Base-by-base conservation (phyloP, 2,329 filamentous ascomycete genomes). In the Verticillium isaacii region DNA sequence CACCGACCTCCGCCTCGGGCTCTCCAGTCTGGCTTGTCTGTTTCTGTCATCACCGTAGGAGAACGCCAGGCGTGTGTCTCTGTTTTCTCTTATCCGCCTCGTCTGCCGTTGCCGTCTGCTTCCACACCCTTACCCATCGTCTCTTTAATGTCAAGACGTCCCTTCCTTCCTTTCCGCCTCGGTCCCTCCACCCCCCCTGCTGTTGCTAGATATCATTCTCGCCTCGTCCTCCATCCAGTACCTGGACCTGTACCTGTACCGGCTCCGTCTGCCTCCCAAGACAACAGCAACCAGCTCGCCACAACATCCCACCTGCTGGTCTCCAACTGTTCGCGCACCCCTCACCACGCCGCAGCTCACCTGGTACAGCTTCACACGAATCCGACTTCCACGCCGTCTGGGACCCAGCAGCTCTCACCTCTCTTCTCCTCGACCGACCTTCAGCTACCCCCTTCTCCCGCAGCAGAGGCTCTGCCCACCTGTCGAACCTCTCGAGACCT, bases 371-470 rank as follows among this genome's bases (percentile, higher is more conserved):
- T 56, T 19, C 12, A 23, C 23, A 32, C 41, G 41, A 50, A 57
- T 61, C 54, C 57, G 56, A 61, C 58, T 54, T 39, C 41, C 6
- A 11, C 55, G 55, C 34, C 29, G 55, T n/a, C 55, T 34, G 55
- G 29, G 32, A n/a, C 55, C 32, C n/a, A 23, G 29, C 19, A 11
- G 14, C 23, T 25, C 19, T 12, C 54, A 11, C 29, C 29, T 25
- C 19, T 56, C 36, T 34, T 14, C 32, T 54, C 9, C 39, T 57
- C 9, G 29, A 29, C 29, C n/a, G n/a, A 15, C 17, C 39, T 32
- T 9, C 29, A 25, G 19, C 56, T 57, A 34, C 32, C 19, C 32
- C 41, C 39, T 25, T 29, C 29, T 29, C 34, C 54, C 25, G 9
- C 32, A 32, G 23, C 12, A 25, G 23, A 19, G 3, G 15, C n/a